These are phyloP conservation scores for Mortierella sp. DNA, from an alignment of 371 early-diverging fungal species.

Conservation along the genomic window DNA sequence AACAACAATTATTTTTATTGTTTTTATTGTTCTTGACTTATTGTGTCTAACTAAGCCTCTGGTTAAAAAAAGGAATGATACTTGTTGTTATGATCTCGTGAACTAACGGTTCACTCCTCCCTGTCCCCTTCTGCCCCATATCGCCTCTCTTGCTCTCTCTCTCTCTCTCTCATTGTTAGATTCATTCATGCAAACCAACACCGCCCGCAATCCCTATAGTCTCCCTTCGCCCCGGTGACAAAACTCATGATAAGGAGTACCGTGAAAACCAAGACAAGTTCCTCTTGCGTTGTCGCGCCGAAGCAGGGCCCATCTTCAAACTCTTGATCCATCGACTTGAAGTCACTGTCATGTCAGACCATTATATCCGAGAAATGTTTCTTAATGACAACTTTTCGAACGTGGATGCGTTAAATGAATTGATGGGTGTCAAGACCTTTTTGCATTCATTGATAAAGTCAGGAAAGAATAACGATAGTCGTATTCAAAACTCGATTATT, in stretches of 20 bases:
- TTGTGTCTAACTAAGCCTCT: too few relatives aligned
- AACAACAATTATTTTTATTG: not conserved
- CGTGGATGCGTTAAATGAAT: constrained; percentile 14
- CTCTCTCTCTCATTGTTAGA: not conserved
- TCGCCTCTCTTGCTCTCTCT: not conserved
- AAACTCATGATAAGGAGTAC: constrained; percentile 33
- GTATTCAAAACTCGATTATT: constrained; percentile 5
- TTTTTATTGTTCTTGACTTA: too few relatives aligned
- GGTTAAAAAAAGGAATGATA: too few relatives aligned
- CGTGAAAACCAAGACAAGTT: constrained; percentile 27
- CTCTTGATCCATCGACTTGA: constrained; percentile 1
- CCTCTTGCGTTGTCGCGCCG: constrained; percentile 10
- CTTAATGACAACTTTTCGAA: constrained; percentile 5
- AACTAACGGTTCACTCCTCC: too few relatives aligned
- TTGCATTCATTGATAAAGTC: not conserved
- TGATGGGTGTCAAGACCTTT: constrained; percentile 13
- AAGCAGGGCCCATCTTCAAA: constrained; percentile 20
- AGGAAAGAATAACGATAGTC: not conserved
- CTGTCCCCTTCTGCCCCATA: too few relatives aligned
- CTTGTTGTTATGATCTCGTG: too few relatives aligned
- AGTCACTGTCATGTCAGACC: not conserved
- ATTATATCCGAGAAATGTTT: constrained; percentile 5
- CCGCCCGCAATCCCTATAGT: constrained; percentile 17
- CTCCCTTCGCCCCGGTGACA: constrained; percentile 20
- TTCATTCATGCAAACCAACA: not conserved